Evolutionary conservation across 805 yeast species (phyloP).

Genomic region (Teunomyces cretensis): DNA sequence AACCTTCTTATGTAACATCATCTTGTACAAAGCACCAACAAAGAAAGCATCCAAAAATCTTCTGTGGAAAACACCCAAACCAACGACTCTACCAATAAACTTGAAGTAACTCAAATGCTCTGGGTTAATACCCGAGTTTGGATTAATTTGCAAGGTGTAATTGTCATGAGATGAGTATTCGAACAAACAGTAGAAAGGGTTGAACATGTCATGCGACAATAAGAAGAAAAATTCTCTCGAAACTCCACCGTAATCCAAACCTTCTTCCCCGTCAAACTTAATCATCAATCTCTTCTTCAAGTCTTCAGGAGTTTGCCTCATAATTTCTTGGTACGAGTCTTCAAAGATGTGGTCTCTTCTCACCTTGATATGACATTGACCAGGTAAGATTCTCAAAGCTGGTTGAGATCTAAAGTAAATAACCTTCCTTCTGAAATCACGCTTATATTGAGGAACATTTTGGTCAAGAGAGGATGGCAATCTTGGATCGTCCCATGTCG

Average conservation of each 20-base stretch:
- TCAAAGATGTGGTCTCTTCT: constrained; percentile 95
- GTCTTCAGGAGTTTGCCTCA: constrained; percentile 99
- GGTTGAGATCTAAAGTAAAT: constrained; percentile 98
- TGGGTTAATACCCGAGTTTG: constrained; percentile 94
- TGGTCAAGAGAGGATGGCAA: constrained; percentile 96
- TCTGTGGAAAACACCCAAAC: constrained; percentile 97
- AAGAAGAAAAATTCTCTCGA: constrained; percentile 96
- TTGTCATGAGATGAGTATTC: constrained; percentile 98
- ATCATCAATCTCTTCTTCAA: constrained; percentile 97
- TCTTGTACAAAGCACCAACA: constrained; percentile 96
- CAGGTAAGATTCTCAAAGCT: constrained; percentile 93
- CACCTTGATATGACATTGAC: constrained; percentile 97
- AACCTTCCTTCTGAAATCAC: constrained; percentile 97
- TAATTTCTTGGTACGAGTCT: constrained; percentile 95
- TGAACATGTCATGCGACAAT: constrained; percentile 97
- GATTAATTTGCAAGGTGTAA: constrained; percentile 95
- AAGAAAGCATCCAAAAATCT: constrained; percentile 97
- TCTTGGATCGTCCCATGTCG: constrained; percentile 99
- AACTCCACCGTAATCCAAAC: constrained; percentile 99
- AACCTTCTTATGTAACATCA: constrained; percentile 94
- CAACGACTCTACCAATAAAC: constrained; percentile 97
- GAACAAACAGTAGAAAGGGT: constrained; percentile 95
- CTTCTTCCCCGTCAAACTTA: constrained; percentile 98
- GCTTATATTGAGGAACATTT: constrained; percentile 98
- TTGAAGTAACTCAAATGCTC: constrained; percentile 98